phyloP scores from a whole-genome alignment of 169 alveolate genomes.

The Plasmodium chabaudi region DNA sequence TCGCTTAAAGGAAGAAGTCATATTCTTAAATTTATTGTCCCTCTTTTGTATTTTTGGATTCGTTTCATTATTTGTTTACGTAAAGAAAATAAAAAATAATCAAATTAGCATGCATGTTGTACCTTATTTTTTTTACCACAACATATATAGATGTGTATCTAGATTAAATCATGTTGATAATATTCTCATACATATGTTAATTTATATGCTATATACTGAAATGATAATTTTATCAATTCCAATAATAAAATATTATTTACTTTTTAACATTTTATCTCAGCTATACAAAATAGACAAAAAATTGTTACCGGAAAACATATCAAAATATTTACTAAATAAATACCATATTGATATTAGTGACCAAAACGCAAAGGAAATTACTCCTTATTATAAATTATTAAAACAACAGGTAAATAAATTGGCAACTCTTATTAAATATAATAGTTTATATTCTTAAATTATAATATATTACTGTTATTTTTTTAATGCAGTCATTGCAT shows the following conservation, averaged over 20 bases:
- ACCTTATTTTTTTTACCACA: neutral
- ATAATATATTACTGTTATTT: neutral
- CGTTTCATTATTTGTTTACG: constrained; percentile 74
- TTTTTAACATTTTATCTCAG: constrained; percentile 4
- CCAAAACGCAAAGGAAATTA: constrained; percentile 55
- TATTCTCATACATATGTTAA: neutral
- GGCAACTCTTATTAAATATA: neutral
- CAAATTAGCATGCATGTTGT: neutral
- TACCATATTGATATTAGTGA: constrained; percentile 77
- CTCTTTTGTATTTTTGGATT: constrained; percentile 75
- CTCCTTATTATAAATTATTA: constrained; percentile 81
- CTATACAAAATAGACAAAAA: constrained; percentile 74
- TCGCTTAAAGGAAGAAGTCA: constrained; percentile 80
- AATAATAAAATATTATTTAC: neutral
- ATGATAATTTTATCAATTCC: neutral
- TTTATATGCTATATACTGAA: neutral
- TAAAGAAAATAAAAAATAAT: constrained; percentile 2
- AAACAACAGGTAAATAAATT: constrained; percentile 77
- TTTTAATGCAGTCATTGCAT: constrained; percentile 53
- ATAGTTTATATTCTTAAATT: neutral
- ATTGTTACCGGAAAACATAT: constrained; percentile 74
- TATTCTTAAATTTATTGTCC: constrained; percentile 74
- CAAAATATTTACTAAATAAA: constrained; percentile 76
- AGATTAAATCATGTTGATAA: too few species aligned
- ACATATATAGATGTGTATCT: neutral